These are phyloP conservation scores for Botrytis tulipae DNA, from an alignment of 2,329 filamentous ascomycete species.

Conservation along the genomic window DNA sequence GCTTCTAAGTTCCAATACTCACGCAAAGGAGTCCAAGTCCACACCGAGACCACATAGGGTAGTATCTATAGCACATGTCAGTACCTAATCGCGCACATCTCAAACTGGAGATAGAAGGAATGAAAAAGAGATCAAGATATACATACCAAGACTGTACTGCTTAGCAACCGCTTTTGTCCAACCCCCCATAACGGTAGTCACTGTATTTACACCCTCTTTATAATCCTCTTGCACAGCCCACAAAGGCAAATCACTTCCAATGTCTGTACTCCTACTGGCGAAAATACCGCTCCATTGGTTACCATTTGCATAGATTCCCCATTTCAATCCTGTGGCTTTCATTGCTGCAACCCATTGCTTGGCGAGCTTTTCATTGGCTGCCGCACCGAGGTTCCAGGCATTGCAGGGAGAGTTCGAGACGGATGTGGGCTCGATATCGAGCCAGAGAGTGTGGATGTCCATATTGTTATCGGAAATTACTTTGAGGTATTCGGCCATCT, in stretches of 20 bases:
- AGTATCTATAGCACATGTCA: conserved; percentile 28
- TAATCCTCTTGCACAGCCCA: conserved; percentile 34
- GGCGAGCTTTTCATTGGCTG: conserved; percentile 29
- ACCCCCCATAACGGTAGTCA: conserved; percentile 32
- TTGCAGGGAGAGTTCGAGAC: conserved; percentile 25
- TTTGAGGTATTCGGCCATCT: conserved; percentile 30
- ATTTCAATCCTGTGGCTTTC: conserved; percentile 25
- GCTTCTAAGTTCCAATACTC: not conserved
- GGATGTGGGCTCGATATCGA: conserved; percentile 31
- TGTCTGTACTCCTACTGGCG: conserved; percentile 27
- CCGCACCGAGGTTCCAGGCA: conserved; percentile 29
- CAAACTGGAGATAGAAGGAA: not conserved
- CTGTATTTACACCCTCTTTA: conserved; percentile 28
- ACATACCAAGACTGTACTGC: conserved; percentile 31
- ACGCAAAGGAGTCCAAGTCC: conserved; percentile 25
- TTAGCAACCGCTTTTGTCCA: conserved; percentile 32
- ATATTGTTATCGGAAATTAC: conserved; percentile 27
- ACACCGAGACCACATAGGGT: conserved; percentile 29
- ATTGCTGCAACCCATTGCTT: conserved; percentile 31
- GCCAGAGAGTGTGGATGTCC: conserved; percentile 29
- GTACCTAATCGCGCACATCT: not conserved
- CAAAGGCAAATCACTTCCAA: conserved; percentile 32
- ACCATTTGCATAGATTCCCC: conserved; percentile 35
- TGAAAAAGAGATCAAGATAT: not conserved
- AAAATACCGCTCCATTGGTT: conserved; percentile 35